Percentiles rank a stretch among this genome's conserved stretches.
These are phyloP conservation scores for Extremus antarcticus DNA, from an alignment of 495 filamentous ascomycete species.

Conservation along the genomic window DNA sequence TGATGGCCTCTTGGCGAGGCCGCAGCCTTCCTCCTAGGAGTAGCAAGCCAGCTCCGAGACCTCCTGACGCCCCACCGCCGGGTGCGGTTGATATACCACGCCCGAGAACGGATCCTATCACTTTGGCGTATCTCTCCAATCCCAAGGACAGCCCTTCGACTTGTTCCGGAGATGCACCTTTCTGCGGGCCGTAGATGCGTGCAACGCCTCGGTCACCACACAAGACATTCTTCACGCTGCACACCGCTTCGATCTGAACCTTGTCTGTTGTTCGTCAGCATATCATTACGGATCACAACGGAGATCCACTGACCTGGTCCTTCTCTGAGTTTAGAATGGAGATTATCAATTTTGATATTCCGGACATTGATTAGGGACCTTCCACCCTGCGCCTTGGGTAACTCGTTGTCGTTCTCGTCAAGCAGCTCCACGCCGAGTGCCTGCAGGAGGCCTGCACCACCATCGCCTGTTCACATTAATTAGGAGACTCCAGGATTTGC, in stretches of 20 bases:
- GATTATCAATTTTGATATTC: not conserved
- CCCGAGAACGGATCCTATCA: not conserved
- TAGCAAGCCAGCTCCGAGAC: conserved; percentile 11
- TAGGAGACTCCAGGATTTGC: too few relatives aligned
- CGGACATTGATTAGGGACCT: not conserved
- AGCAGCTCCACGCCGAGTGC: conserved; percentile 7
- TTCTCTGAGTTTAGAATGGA: conserved; percentile 6
- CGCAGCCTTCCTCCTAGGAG: conserved; percentile 11
- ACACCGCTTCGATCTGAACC: conserved; percentile 11
- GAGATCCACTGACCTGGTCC: not conserved
- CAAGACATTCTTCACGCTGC: conserved; percentile 12
- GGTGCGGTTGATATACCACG: conserved; percentile 1
- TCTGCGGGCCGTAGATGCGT: conserved; percentile 11
- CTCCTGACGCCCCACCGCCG: conserved; percentile 11
- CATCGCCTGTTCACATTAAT: too few relatives aligned
- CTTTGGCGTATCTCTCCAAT: conserved; percentile 2
- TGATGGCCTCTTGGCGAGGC: conserved; percentile 7
- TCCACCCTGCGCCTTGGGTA: conserved; percentile 2
- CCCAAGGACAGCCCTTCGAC: conserved; percentile 7
- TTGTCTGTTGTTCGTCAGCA: too few relatives aligned
- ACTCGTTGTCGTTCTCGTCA: conserved; percentile 1
- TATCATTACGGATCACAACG: too few relatives aligned
- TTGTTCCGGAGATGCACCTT: conserved; percentile 10
- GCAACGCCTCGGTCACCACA: conserved; percentile 12
- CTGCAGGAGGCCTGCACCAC: conserved; percentile 11